Evolutionary conservation across 768 basidiomycete species (phyloP).

Genomic region (Imleria badia): DNA sequence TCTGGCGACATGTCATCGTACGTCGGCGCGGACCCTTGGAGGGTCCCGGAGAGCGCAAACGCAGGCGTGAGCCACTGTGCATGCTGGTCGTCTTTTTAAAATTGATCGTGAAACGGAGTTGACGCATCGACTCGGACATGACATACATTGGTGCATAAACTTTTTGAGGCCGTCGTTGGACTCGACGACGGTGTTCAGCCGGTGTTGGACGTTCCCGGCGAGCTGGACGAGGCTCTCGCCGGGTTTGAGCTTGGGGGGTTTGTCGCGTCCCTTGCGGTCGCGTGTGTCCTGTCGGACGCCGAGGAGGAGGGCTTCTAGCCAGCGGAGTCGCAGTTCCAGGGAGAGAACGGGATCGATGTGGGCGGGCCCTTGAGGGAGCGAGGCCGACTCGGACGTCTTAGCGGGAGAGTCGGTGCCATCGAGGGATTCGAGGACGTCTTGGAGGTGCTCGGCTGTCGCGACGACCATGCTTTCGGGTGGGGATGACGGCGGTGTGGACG

Average conservation of each 20-base stretch:
- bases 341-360: slow-evolving; percentile 64
- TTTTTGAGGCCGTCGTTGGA: slow-evolving; percentile 68
- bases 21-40: slow-evolving; percentile 47
- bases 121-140: too few relatives aligned
- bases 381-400: slow-evolving; percentile 12
- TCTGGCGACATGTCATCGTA: slow-evolving; percentile 65
- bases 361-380: too few relatives aligned
- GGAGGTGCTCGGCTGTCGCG: slow-evolving; percentile 10
- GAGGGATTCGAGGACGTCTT: slow-evolving; percentile 23
- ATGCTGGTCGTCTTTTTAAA: slow-evolving; percentile 63
- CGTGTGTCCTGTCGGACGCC: slow-evolving; percentile 56
- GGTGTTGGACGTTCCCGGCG: slow-evolving; percentile 59
- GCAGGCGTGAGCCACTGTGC: slow-evolving; percentile 71
- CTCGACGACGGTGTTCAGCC: slow-evolving; percentile 57
- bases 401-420: slow-evolving; percentile 20
- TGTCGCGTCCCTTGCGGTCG: slow-evolving; percentile 40
- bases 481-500: slow-evolving; percentile 52
- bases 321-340: slow-evolving; percentile 71
- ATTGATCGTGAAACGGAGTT: too few relatives aligned
- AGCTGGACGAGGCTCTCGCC: slow-evolving; percentile 58
- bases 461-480: slow-evolving; percentile 33
- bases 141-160: slow-evolving; percentile 75
- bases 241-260: slow-evolving; percentile 40
- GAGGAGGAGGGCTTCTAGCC: slow-evolving; percentile 75
- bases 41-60: slow-evolving; percentile 69